Evolutionary conservation across 2,329 filamentous ascomycete genomes (phyloP).

Genomic region (Nigrospora sphaerica): DNA sequence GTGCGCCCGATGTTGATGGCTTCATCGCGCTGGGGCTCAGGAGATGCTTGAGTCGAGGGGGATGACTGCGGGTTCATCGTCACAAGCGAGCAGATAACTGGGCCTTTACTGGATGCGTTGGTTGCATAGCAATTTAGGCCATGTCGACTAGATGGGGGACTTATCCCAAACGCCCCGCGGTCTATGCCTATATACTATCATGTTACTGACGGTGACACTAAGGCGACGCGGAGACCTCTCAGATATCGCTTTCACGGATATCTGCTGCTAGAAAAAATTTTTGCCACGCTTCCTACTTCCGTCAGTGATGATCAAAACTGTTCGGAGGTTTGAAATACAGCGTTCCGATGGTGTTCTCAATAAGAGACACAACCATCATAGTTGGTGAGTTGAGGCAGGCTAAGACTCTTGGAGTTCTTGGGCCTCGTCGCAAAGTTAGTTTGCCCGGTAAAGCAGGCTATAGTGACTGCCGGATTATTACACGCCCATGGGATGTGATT

Average conservation of each 20-base stretch:
- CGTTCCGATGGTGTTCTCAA: background rate
- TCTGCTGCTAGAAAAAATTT: background rate
- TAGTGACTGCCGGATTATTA: too few relatives aligned
- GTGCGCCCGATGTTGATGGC: background rate
- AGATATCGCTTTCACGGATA: background rate
- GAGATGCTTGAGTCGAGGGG: background rate
- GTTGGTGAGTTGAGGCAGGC: background rate
- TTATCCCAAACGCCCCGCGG: background rate
- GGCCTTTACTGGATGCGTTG: background rate
- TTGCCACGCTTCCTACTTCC: background rate
- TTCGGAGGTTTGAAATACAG: background rate
- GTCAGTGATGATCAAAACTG: background rate
- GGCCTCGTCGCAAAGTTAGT: background rate
- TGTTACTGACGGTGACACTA: background rate
- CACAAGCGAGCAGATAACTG: background rate
- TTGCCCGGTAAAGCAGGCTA: background rate
- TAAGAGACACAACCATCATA: background rate
- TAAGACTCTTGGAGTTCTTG: constrained; percentile 1
- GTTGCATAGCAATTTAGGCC: background rate
- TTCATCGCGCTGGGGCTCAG: background rate
- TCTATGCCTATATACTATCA: background rate
- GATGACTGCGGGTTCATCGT: background rate
- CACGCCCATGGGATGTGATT: too few relatives aligned
- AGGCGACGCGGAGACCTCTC: background rate
- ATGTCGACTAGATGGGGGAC: background rate